Percentiles rank a stretch among this genome's conserved stretches.
phyloP scores from a whole-genome alignment of 2,329 filamentous ascomycete genomes.

The Hypoxylon sp. region DNA sequence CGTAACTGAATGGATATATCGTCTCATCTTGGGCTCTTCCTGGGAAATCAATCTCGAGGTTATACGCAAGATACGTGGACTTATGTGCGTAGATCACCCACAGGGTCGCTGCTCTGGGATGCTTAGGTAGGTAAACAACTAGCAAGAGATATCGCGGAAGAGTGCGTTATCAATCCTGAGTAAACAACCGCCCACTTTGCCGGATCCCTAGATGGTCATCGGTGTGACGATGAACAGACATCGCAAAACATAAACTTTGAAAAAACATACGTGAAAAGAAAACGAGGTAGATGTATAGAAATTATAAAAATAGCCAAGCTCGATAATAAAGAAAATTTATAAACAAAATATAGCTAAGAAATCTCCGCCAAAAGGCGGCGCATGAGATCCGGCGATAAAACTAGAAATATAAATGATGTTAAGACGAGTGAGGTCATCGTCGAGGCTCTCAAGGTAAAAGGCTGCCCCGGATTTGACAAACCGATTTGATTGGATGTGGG shows the following conservation, averaged over 20 bases:
- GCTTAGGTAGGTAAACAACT: not conserved
- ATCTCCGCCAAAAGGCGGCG: not conserved
- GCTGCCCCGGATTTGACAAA: constrained; percentile 36
- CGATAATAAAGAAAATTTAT: constrained; percentile 1
- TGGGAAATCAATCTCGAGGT: not conserved
- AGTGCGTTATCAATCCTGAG: not conserved
- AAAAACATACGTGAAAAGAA: not conserved
- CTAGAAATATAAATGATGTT: constrained; percentile 1
- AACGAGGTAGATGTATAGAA: not conserved
- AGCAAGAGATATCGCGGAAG: not conserved
- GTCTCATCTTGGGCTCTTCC: constrained; percentile 52
- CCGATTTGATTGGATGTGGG: constrained; percentile 19
- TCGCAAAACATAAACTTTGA: constrained; percentile 8
- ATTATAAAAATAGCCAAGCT: not conserved
- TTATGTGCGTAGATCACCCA: constrained; percentile 3
- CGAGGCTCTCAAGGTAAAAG: constrained; percentile 31
- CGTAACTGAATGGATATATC: constrained; percentile 63
- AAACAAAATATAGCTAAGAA: not conserved
- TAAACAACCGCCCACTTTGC: not conserved
- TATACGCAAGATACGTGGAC: not conserved
- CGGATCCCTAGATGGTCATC: not conserved
- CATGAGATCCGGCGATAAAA: not conserved
- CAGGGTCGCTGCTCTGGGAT: not conserved
- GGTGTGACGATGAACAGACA: constrained; percentile 16
- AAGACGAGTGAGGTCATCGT: constrained; percentile 33